These are phyloP conservation scores for Alternaria sp. DNA, from an alignment of 2,329 filamentous ascomycete genomes.

Conservation along the genomic window DNA sequence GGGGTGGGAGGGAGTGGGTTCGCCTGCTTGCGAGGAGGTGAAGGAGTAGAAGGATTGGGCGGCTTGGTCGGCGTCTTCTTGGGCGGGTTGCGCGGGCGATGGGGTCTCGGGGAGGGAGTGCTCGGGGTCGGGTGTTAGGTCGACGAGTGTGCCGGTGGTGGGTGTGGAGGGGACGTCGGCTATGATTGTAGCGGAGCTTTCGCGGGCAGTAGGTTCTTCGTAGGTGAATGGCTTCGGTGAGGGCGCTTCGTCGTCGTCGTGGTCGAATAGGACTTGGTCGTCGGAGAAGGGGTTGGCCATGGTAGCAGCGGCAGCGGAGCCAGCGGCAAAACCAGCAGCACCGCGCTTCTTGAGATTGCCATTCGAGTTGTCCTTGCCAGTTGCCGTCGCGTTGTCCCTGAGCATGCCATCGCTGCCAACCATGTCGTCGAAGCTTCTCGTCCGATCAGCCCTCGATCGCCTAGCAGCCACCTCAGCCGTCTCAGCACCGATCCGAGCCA, in stretches of 20 bases:
- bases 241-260: constrained; percentile 39
- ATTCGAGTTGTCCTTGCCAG: constrained; percentile 26
- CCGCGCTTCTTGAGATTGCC: constrained; percentile 37
- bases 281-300: constrained; percentile 55
- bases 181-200: constrained; percentile 40
- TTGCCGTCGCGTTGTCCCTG: constrained; percentile 33
- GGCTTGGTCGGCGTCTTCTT: constrained; percentile 23
- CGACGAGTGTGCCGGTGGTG: constrained; percentile 33
- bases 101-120: constrained; percentile 22
- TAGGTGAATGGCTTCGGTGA: constrained; percentile 36
- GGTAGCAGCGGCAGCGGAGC: constrained; percentile 42
- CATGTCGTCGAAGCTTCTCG: constrained; percentile 49
- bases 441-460: constrained; percentile 25
- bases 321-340: constrained; percentile 47
- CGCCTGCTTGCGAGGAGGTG: constrained; percentile 24
- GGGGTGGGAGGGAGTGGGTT: constrained; percentile 3
- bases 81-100: constrained; percentile 17
- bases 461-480: constrained; percentile 26
- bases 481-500: constrained; percentile 43
- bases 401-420: constrained; percentile 51
- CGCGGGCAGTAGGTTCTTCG: constrained; percentile 31
- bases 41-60: constrained; percentile 49
- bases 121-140: constrained; percentile 37
- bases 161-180: constrained; percentile 17
- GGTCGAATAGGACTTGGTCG: constrained; percentile 51